These are phyloP conservation scores for Oryza brachyantha DNA, from an alignment of 176 grass and related monocot species.

Conservation along the genomic window DNA sequence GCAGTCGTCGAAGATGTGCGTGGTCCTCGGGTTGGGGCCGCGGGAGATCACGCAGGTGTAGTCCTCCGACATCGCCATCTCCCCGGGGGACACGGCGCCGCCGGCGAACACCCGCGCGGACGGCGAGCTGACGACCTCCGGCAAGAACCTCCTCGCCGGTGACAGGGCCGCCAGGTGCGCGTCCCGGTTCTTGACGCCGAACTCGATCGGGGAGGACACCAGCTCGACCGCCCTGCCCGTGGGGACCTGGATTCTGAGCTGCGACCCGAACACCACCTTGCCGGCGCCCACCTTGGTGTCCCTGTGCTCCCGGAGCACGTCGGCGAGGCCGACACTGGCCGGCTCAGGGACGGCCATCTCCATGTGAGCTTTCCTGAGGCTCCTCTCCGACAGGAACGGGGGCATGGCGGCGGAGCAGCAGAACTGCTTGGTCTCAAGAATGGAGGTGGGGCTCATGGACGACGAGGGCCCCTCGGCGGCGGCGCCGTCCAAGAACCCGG, in stretches of 20 bases:
- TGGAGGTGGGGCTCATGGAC: slow-evolving; percentile 88
- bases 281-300: slow-evolving; percentile 29
- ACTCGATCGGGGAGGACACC: slow-evolving; percentile 76
- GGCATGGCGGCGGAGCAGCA: slow-evolving; percentile 46
- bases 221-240: slow-evolving; percentile 32
- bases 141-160: slow-evolving; percentile 55
- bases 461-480: slow-evolving; percentile 24
- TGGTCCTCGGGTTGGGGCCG: slow-evolving; percentile 78
- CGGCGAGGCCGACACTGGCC: slow-evolving; percentile 59
- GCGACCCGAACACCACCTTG: slow-evolving; percentile 79
- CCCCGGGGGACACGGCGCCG: slow-evolving; percentile 31
- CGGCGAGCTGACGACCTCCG: slow-evolving; percentile 45
- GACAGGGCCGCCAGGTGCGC: slow-evolving; percentile 62
- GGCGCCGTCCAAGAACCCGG: slow-evolving; percentile 46
- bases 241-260: slow-evolving; percentile 82
- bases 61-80: slow-evolving; percentile 78
- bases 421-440: slow-evolving; percentile 71
- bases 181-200: slow-evolving; percentile 83
- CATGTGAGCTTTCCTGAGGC: slow-evolving; percentile 31
- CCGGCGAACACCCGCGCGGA: slow-evolving; percentile 41
- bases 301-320: slow-evolving; percentile 57
- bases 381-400: slow-evolving; percentile 52
- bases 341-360: slow-evolving; percentile 23
- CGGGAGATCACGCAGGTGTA: slow-evolving; percentile 97
- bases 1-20: slow-evolving; percentile 87